These are phyloP conservation scores for Castanopsis chinensis DNA, from an alignment of 306 rosid genomes.

Conservation along the genomic window DNA sequence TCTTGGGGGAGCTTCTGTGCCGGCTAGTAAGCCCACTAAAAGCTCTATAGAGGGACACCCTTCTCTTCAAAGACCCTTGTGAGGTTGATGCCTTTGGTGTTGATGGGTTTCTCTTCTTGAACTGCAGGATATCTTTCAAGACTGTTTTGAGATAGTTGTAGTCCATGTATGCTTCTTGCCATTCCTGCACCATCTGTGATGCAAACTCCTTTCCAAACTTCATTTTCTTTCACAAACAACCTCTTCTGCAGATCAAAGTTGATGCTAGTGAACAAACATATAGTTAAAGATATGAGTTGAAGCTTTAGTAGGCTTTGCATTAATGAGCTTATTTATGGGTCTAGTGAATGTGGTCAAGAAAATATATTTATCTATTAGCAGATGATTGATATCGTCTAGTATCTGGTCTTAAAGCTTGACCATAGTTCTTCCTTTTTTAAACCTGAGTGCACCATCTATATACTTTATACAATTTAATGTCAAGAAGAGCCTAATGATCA, in stretches of 20 bases:
- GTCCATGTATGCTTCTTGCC: constrained; percentile 78
- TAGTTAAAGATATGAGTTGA: no score
- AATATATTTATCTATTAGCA: no score
- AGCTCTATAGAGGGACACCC: constrained; percentile 52
- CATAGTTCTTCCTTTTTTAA: no score
- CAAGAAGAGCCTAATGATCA: no score
- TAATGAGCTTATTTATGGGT: no score
- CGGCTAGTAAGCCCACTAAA: constrained; percentile 59
- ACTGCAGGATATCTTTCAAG: constrained; percentile 33
- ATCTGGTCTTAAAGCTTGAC: no score
- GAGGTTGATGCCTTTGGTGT: constrained; percentile 41
- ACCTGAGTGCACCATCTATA: no score
- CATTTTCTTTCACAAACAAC: constrained; percentile 30
- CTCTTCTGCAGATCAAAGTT: not conserved
- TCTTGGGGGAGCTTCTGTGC: constrained; percentile 35
- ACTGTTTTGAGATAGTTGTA: constrained; percentile 50
- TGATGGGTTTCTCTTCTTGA: constrained; percentile 15
- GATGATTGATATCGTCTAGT: no score
- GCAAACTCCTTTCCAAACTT: constrained; percentile 75
- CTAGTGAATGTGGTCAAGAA: no score
- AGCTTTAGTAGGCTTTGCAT: no score
- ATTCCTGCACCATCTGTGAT: constrained; percentile 76
- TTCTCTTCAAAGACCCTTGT: constrained; percentile 48
- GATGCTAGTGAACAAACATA: no score
- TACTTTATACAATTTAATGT: no score